Evolutionary conservation across 495 filamentous ascomycete species (phyloP), one percentile per base, ranked within the genome.

Genomic region (Wilcoxina mikolae): DNA sequence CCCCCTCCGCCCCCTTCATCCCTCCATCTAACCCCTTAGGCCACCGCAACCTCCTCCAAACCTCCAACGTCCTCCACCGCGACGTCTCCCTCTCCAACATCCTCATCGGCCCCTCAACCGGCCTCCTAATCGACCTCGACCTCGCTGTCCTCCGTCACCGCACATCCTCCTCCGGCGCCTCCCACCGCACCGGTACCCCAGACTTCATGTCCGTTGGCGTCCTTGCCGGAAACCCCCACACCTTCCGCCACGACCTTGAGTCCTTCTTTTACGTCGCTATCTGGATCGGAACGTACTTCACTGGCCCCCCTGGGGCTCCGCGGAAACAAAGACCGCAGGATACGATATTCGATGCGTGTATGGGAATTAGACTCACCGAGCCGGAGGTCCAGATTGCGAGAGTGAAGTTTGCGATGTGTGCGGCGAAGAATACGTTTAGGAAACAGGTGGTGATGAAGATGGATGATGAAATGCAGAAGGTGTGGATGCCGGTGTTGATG

Each of bases 41-140:
- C 10, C 35, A 26, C 17, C 44, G 44, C 33, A 23, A 35, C 35
- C 15, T 5, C 3, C 44, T 51, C 1, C 4, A 35, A 2, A 54
- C 55, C 2, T 43, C 58, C 24, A 56, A 53, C 0, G 55, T 69
- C 24, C 57, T 71, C 0, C 65, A 70, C 31, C 44, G 53, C 7
- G 53, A 56, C 20, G 29, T 56, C 33, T 51, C 26, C 28, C 33
- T 38, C 26, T 25, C 17, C 25, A 55, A 55, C 28, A 18, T 55
- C 23, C 24, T 39, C 18, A 54, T 54, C 15, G 7, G 5, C 31
- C 31, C 31, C 31, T 5, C 31, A 35, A 5, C 31, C 31, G 31
- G 7, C 31, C 7, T 28, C 46, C 24, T 50, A 5, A 50, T 50
- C 46, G 46, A 50, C 46, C 24, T 50, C 25, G 46, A 50, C 46